phyloP scores from a whole-genome alignment of 2,329 filamentous ascomycete genomes.

The Aaosphaeria arxii region DNA sequence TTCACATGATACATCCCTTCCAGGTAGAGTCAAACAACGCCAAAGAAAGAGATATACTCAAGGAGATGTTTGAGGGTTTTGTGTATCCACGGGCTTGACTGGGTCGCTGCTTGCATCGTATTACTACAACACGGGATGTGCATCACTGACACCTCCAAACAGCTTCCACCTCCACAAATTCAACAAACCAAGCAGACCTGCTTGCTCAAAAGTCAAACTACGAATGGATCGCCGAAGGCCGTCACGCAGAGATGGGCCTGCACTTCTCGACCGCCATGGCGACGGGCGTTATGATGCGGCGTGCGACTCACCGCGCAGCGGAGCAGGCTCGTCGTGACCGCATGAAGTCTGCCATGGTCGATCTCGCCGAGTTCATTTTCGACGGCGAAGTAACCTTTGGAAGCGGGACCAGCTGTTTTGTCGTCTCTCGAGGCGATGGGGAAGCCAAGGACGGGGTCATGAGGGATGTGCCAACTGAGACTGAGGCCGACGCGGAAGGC shows the following conservation, averaged over 20 bases:
- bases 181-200: constrained; percentile 18
- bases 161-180: neutral
- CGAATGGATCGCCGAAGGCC: constrained; percentile 25
- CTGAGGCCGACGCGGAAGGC: constrained; percentile 2
- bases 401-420: constrained; percentile 27
- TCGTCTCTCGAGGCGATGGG: constrained; percentile 17
- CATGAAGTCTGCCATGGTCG: constrained; percentile 31
- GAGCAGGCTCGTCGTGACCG: constrained; percentile 30
- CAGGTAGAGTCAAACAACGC: too few relatives aligned
- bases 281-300: constrained; percentile 31
- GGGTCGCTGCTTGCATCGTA: too few relatives aligned
- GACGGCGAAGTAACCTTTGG: constrained; percentile 31
- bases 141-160: neutral
- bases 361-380: constrained; percentile 24
- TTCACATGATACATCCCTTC: too few relatives aligned
- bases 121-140: too few relatives aligned
- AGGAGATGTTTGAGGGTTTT: too few relatives aligned
- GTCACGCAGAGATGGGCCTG: constrained; percentile 28
- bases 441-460: constrained; percentile 2
- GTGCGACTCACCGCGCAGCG: constrained; percentile 27
- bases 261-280: constrained; percentile 32
- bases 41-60: too few relatives aligned
- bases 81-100: too few relatives aligned
- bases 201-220: constrained; percentile 29
- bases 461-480: neutral